Evolutionary conservation across 768 basidiomycete species (phyloP), one percentile per base, ranked within the genome.

Genomic region (Leccinum subgranulosum): DNA sequence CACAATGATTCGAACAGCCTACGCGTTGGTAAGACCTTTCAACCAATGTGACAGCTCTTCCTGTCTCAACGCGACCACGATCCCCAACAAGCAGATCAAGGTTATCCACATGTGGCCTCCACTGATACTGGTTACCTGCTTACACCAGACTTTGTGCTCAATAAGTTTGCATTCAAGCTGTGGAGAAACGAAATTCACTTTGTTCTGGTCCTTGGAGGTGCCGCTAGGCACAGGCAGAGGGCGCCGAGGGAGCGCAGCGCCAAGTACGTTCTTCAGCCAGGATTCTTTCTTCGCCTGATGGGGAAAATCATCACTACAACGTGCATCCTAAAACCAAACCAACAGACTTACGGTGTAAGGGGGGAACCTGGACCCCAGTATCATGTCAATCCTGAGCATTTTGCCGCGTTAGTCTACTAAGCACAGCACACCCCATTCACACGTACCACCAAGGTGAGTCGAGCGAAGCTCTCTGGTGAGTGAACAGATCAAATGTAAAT

Each of bases 401-500:
- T 45, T 6, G 36, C 10, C 14, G 4, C 8, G 14, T 70, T 7
- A 66, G 58, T 25, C 17, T 7, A n/a, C 28, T 2, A 2, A 10
- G 19, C n/a, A 33, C 9, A 33, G 4, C 6, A 4, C 2, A 27
- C 14, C 14, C 2, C 6, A 15, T 21, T 8, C 19, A 45, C 2
- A 21, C 68, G 3, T 31, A 73, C 70, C 71, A 79, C 55, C 66
- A 57, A 34, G 78, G 81, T 4, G 70, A 73, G 61, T 79, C 75
- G 10, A 81, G 45, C 1, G 86, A 81, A 8, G 85, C 67, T 51
- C 92, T 81, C 21, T 82, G 62, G 67, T 94, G 90, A 0, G 90
- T 91, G 73, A 94, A 94, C 66, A 81, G 75, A 58, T 91, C 87
- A 62, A 93, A 94, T 4, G 78, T 74, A 64, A 76, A 87, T 66